Percentiles rank a stretch among this genome's conserved stretches.
Evolutionary conservation across 2,329 filamentous ascomycete species (phyloP).

Genomic region (Dendrostoma leiphaemia): DNA sequence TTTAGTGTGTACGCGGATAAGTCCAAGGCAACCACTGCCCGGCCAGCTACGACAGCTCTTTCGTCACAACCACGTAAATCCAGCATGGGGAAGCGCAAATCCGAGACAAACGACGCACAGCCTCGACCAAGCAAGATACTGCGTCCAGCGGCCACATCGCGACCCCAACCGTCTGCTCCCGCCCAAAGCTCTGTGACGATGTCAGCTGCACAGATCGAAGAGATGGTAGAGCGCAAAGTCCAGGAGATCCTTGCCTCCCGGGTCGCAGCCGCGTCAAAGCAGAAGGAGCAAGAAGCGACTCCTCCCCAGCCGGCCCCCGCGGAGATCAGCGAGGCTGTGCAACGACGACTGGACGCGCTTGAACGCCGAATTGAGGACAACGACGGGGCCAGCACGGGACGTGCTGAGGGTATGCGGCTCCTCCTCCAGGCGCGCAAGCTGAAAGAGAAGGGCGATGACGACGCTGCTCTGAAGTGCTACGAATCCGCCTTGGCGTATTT

Average conservation of each 20-base stretch:
- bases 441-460: conserved; percentile 77
- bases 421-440: conserved; percentile 91
- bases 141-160: conserved; percentile 30
- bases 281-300: conserved; percentile 32
- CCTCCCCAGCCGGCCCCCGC: conserved; percentile 4
- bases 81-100: conserved; percentile 29
- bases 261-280: conserved; percentile 43
- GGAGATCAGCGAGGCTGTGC: conserved; percentile 73
- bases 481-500: conserved; percentile 82
- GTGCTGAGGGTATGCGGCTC: conserved; percentile 79
- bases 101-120: conserved; percentile 36
- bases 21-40: conserved; percentile 43
- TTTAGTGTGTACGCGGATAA: conserved; percentile 87
- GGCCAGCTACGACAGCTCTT: conserved; percentile 28
- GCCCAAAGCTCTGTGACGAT: conserved; percentile 43
- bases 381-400: conserved; percentile 49
- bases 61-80: conserved; percentile 4
- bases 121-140: conserved; percentile 49
- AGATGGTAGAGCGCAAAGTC: conserved; percentile 88
- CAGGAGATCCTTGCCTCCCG: conserved; percentile 83
- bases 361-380: conserved; percentile 77
- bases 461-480: conserved; percentile 79
- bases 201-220: conserved; percentile 76
- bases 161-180: conserved; percentile 21
- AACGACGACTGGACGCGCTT: conserved; percentile 76